phyloP scores from a whole-genome alignment of 176 grass and related monocot genomes.

The Thinopyrum elongatum region DNA sequence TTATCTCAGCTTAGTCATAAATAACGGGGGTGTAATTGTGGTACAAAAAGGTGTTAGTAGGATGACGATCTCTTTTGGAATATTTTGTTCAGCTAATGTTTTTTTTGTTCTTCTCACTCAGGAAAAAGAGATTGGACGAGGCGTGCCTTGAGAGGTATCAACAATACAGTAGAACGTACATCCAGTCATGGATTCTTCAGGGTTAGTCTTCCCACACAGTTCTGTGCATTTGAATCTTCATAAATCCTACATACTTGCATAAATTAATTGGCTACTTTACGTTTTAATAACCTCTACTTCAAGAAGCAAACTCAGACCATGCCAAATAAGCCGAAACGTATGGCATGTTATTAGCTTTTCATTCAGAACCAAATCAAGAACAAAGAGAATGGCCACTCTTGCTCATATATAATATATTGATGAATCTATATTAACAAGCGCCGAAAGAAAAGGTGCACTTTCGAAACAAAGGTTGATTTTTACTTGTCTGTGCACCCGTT shows the following conservation, averaged over 20 bases:
- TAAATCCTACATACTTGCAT: not conserved
- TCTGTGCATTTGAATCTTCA: not conserved
- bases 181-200: conserved; percentile 97
- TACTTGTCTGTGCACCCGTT: not conserved
- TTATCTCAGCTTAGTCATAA: not conserved
- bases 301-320: not conserved
- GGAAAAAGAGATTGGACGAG: conserved; percentile 85
- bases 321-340: not conserved
- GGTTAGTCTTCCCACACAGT: conserved; percentile 38
- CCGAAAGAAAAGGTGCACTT: not conserved
- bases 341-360: not conserved
- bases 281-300: not conserved
- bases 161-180: conserved; percentile 83
- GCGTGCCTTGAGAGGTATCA: conserved; percentile 86
- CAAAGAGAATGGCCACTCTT: not conserved
- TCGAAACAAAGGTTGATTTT: not conserved
- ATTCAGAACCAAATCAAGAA: not conserved
- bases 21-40: not conserved
- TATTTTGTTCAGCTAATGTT: conserved; percentile 2
- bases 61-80: not conserved
- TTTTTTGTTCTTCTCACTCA: conserved; percentile 25
- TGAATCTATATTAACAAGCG: not conserved
- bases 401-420: not conserved
- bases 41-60: not conserved
- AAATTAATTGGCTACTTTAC: not conserved